Percentiles rank a stretch among this genome's conserved stretches.
phyloP scores from a whole-genome alignment of 164 flowering plant genomes.

The Vitis amurensis region DNA sequence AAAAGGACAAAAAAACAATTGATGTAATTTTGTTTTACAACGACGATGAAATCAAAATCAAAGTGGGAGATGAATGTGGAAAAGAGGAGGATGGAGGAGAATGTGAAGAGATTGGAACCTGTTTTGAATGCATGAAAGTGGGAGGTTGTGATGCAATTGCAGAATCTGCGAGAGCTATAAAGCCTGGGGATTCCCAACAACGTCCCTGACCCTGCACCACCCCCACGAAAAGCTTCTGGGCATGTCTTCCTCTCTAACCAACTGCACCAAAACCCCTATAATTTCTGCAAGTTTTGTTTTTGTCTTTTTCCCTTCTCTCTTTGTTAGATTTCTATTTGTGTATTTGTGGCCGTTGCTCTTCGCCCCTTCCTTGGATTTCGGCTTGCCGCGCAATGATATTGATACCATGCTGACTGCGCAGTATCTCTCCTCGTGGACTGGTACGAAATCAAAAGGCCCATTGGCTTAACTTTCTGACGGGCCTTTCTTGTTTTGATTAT shows the following conservation, averaged over 20 bases:
- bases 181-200: neutral
- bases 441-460: no score
- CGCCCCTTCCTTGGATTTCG: conserved; percentile 10
- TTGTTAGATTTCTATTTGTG: conserved; percentile 4
- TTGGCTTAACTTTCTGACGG: no score
- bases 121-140: neutral
- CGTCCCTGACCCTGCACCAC: neutral
- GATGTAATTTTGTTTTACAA: neutral
- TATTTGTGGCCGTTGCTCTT: conserved; percentile 1
- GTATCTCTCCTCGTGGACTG: no score
- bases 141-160: no score
- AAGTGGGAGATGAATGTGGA: neutral
- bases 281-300: neutral
- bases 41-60: neutral
- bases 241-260: no score
- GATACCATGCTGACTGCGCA: no score
- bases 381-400: conserved; percentile 18
- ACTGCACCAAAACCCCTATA: no score
- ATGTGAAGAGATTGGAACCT: neutral
- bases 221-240: neutral
- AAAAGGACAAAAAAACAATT: no score
- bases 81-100: no score
- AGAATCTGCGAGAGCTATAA: neutral
- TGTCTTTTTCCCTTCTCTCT: neutral
- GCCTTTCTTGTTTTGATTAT: no score